A percentile compares a stretch with the other conserved stretches of the same genome.
phyloP scores from a whole-genome alignment of 495 filamentous ascomycete species.

The Neurospora sp. region DNA sequence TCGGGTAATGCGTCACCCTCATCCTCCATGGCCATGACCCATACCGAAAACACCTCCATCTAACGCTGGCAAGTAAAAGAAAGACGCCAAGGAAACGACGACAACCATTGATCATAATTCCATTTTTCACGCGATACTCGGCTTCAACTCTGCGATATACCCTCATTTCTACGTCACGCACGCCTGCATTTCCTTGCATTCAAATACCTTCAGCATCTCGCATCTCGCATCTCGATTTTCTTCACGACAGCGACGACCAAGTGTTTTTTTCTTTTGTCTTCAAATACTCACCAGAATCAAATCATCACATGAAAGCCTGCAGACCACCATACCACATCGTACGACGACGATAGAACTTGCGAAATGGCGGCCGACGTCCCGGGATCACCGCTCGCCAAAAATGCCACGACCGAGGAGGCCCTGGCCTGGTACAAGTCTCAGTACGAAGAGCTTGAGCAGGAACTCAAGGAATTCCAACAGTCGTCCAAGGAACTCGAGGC shows the following conservation, averaged over 20 bases:
- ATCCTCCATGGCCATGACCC: background rate
- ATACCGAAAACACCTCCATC: background rate
- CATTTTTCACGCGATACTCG: background rate
- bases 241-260: background rate
- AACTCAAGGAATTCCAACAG: constrained; percentile 88
- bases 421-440: constrained; percentile 90
- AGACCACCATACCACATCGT: background rate
- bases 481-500: constrained; percentile 89
- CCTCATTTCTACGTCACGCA: background rate
- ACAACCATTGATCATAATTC: background rate
- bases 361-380: constrained; percentile 34
- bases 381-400: background rate
- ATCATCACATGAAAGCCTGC: background rate
- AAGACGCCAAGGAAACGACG: background rate
- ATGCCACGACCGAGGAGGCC: constrained; percentile 54
- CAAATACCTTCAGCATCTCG: background rate
- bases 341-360: background rate
- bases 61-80: background rate
- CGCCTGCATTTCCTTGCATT: background rate
- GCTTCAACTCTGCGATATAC: background rate
- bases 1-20: background rate
- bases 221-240: background rate
- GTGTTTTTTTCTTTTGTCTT: background rate
- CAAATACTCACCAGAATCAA: background rate
- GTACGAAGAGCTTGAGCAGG: constrained; percentile 84